Conservation (phyloP, 2,329 filamentous ascomycete genomes). For the Catunica adiposa region DNA sequence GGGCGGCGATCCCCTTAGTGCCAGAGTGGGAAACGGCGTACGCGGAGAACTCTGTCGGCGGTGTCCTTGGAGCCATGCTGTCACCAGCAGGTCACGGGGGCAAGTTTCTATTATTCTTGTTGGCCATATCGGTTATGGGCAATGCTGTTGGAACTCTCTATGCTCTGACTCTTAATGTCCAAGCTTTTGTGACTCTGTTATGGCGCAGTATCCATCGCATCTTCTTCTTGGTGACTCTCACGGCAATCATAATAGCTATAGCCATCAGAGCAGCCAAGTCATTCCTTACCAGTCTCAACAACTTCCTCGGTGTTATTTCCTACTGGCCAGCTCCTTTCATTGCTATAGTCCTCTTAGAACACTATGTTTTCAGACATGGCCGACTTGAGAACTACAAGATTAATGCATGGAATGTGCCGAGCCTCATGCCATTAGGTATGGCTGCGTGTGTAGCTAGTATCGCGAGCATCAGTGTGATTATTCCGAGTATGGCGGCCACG, state of each 20-base stretch:
- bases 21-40: conserved; percentile 17
- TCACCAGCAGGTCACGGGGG: conserved; percentile 17
- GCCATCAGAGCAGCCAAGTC: conserved; percentile 24
- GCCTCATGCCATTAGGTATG: conserved; percentile 25
- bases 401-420: conserved; percentile 28
- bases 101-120: conserved; percentile 23
- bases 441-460: conserved; percentile 28
- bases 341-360: conserved; percentile 26
- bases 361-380: conserved; percentile 26
- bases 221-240: conserved; percentile 25
- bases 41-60: conserved; percentile 16
- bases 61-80: conserved; percentile 18
- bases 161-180: conserved; percentile 24
- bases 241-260: conserved; percentile 26
- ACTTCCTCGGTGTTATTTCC: conserved; percentile 29
- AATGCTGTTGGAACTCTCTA: conserved; percentile 25
- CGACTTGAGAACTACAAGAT: conserved; percentile 27
- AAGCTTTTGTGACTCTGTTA: conserved; percentile 24
- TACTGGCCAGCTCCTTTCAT: conserved; percentile 30
- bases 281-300: conserved; percentile 27
- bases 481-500: conserved; percentile 38
- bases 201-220: conserved; percentile 25
- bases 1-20: conserved; percentile 16
- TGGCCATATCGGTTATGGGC: conserved; percentile 24
- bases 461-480: conserved; percentile 27